Evolutionary conservation across 164 flowering plant species (phyloP), one percentile per base, ranked within the genome.

Genomic region (Aristolochia fimbriata): DNA sequence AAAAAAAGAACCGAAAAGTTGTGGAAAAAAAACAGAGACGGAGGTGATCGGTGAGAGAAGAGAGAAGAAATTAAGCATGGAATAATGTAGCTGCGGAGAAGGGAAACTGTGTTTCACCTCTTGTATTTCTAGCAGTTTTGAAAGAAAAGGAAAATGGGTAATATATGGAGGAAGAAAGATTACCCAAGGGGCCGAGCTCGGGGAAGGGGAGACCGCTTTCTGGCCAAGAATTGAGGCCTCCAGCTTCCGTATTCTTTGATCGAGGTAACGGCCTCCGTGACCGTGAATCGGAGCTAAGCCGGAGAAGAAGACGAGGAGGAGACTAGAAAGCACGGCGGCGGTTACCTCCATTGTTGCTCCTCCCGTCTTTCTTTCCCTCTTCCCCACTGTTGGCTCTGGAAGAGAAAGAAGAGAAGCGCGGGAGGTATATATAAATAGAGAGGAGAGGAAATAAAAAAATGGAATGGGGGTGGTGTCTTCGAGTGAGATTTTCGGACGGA

Each of bases 161-260:
- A 10, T 12, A 10, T 0, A 41, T 4, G 24, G 54, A 45, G 22
- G 55, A 49, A 67, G 2, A 20, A 24, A 0, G 55, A 13, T 53
- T 59, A 74, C 78, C 71, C 63, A 45, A 6, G 67, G 63, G 16
- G 19, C 37, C 5, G 25, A 21, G 49, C 58, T 46, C 10, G 73
- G 61, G 58, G 68, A 59, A 54, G 72, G 66, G 11, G 72, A 55
- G 14, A 59, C 59, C 53, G 59, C 68, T 17, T 55, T 66, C 15
- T 73, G 75, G 9, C 68, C 62, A 8, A 58, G 51, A 1, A 74
- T 41, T 0, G 78, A 69, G 6, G 71, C 62, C 22, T 70, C 72
- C 65, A 80, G 22, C 12, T 22, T 23, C 11, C 56, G 23, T 13
- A 52, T 4, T 27, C 56, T 52, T 4, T 52, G 8, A 0, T 37